Conservation (phyloP, 345 rosid genomes). For the Turritis glabra region DNA sequence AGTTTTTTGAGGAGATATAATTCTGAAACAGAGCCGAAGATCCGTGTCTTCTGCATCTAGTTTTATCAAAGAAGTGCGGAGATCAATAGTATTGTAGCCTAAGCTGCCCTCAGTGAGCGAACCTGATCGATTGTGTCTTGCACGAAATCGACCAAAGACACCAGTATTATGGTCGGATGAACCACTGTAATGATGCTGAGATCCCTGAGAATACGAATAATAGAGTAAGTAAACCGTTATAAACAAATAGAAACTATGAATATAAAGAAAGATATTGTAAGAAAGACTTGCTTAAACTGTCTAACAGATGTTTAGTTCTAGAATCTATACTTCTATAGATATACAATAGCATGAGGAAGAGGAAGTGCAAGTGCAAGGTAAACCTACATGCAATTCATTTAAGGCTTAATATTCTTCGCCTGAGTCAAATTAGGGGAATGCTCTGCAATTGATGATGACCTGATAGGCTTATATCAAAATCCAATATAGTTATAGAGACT, state of each 20-base stretch:
- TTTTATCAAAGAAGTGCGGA: conserved; percentile 67
- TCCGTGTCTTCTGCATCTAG: conserved; percentile 79
- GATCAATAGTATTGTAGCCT: conserved; percentile 59
- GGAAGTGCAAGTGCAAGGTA: neutral
- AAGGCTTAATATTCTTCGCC: neutral
- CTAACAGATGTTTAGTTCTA: neutral
- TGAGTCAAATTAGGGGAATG: neutral
- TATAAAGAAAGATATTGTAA: neutral
- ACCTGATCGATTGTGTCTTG: conserved; percentile 58
- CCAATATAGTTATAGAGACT: neutral
- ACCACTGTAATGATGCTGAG: conserved; percentile 57
- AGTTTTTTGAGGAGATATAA: conserved; percentile 75
- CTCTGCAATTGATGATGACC: neutral
- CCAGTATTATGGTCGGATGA: conserved; percentile 62
- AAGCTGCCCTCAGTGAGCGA: conserved; percentile 52
- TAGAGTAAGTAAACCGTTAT: neutral
- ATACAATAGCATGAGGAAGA: conserved; percentile 9
- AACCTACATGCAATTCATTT: neutral
- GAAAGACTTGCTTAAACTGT: neutral
- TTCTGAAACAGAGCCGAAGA: conserved; percentile 87
- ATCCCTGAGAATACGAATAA: conserved; percentile 50
- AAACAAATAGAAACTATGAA: neutral
- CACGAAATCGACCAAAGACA: conserved; percentile 79
- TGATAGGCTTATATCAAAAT: neutral
- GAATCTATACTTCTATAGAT: neutral